These are phyloP conservation scores for Neofusicoccum kwambonambiense DNA, from an alignment of 2,329 filamentous ascomycete species.

Conservation along the genomic window DNA sequence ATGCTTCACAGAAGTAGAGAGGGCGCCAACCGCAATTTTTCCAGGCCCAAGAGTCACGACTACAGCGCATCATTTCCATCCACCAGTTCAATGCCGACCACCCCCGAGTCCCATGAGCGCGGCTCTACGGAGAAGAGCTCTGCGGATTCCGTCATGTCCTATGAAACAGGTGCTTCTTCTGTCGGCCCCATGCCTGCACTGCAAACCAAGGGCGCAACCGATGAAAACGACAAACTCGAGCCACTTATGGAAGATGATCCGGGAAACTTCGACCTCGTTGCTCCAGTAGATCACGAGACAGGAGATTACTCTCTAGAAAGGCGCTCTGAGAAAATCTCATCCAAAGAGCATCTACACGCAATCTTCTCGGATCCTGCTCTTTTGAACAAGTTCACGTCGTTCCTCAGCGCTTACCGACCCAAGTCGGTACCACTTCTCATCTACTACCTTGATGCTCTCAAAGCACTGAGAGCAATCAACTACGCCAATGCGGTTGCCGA, in stretches of 20 bases:
- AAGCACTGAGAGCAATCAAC: constrained; percentile 67
- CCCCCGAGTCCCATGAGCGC: constrained; percentile 23
- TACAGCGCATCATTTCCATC: constrained; percentile 12
- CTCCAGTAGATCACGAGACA: constrained; percentile 34
- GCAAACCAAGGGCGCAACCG: constrained; percentile 42
- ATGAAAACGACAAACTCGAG: constrained; percentile 46
- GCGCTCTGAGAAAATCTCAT: constrained; percentile 66
- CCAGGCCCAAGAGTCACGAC: constrained; percentile 20
- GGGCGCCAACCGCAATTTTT: constrained; percentile 4
- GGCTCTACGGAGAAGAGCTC: constrained; percentile 27
- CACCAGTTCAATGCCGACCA: constrained; percentile 20
- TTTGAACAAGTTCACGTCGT: constrained; percentile 65
- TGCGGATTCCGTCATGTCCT: constrained; percentile 36
- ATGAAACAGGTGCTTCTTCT: constrained; percentile 34
- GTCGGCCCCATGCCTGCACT: constrained; percentile 38
- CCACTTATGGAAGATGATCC: constrained; percentile 55
- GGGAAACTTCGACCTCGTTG: constrained; percentile 54
- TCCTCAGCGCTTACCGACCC: constrained; percentile 60
- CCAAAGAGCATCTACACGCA: constrained; percentile 60
- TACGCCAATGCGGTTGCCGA: constrained; percentile 69
- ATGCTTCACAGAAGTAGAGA: not conserved
- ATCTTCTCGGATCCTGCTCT: constrained; percentile 66
- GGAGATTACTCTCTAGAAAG: constrained; percentile 58
- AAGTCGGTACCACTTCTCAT: constrained; percentile 64
- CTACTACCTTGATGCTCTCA: constrained; percentile 70